Base-by-base conservation (phyloP, 176 grass and related monocot genomes). In the Ampelocalamus luodianensis region DNA sequence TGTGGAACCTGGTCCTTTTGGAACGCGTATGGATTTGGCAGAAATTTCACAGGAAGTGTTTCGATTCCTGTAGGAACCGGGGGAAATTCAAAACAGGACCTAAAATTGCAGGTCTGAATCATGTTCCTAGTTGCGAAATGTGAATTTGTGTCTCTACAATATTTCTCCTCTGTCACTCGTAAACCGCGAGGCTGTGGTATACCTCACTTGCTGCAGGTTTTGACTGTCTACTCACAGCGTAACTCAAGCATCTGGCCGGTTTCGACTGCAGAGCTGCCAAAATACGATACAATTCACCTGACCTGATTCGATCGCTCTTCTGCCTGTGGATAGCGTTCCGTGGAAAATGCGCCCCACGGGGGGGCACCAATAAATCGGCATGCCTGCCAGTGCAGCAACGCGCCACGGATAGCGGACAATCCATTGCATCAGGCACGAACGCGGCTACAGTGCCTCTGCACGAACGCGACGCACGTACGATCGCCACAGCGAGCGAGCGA, bases 361-460 rank as follows among this genome's bases (percentile, higher is more conserved):
- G 32, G 1, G 29, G 32, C 63, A 36, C 6, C 13, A 36, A 4
- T 37, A 9, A 37, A 66, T 37, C 64, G 32, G 32, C 64, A 4
- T 20, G 64, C 16, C 13, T 64, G 26, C 26, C 26, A 15, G 26
- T 14, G 12, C 61, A 12, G 18, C 68, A 70, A 14, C 3, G 71
- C 46, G 71, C 27, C 48, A 75, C 5, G 71, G 23, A 10, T 50
- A 32, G 29, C 23, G 70, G 44, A 73, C 71, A n/a, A 12, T 0
- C 49, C 72, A 24, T 40, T 10, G 78, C 85, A 50, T 87, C 85
- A 87, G 39, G 79, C 79, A 76, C 79, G 85, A 82, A 87, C 79
- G 62, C 71, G 5, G 78, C 70, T n/a, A 81, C 78, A 87, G 85
- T 63, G 59, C 56, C 69, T 16, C 22, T 6, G 34, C 27, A 24